Conservation (phyloP, 2,329 filamentous ascomycete species). For the Aspergillus thermomutatus region DNA sequence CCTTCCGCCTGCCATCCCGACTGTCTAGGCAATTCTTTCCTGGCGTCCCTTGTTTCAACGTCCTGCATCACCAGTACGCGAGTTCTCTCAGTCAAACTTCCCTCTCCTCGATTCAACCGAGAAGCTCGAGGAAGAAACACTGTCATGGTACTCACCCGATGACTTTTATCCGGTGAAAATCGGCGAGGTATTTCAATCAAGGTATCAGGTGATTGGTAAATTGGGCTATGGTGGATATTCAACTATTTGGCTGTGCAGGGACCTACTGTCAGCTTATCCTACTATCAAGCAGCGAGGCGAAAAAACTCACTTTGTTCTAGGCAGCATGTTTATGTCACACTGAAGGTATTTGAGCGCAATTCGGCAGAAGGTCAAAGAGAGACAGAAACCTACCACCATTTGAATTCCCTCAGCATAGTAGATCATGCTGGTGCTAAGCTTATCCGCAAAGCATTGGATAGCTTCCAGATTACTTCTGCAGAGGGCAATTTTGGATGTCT, state of each 20-base stretch:
- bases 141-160: constrained; percentile 1
- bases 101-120: constrained; percentile 3
- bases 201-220: constrained; percentile 9
- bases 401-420: not conserved
- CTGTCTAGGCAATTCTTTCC: not conserved
- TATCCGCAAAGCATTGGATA: not conserved
- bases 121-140: constrained; percentile 6
- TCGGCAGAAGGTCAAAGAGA: constrained; percentile 1
- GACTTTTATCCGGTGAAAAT: constrained; percentile 7
- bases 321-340: not conserved
- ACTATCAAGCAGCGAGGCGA: not conserved
- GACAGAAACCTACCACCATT: not conserved
- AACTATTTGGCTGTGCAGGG: constrained; percentile 10
- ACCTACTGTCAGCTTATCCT: constrained; percentile 14
- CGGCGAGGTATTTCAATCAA: constrained; percentile 6
- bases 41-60: not conserved
- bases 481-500: constrained; percentile 1
- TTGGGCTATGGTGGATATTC: constrained; percentile 6
- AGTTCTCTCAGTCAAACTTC: not conserved
- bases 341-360: constrained; percentile 13
- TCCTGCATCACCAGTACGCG: not conserved
- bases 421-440: not conserved
- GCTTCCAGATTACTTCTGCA: not conserved
- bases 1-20: not conserved
- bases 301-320: too few relatives aligned